Evolutionary conservation across 2,329 filamentous ascomycete genomes (phyloP).

Genomic region (Monosporascus sp.): DNA sequence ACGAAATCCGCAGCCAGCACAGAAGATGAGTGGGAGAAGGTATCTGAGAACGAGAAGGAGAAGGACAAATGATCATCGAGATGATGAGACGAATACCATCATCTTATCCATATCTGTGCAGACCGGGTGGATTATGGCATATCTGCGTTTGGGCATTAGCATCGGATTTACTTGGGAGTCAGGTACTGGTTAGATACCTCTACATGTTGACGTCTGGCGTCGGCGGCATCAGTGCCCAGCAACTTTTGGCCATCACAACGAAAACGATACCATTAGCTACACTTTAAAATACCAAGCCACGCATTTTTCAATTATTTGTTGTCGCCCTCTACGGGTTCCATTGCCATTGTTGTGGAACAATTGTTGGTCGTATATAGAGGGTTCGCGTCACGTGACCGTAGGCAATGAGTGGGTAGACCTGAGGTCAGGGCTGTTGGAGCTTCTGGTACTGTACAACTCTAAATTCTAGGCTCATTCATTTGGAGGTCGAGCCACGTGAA

Average conservation of each 20-base stretch:
- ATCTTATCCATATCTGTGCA: background rate
- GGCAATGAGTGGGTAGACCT: too few species aligned
- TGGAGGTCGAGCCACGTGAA: too few species aligned
- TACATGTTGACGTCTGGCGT: background rate
- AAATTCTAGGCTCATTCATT: too few species aligned
- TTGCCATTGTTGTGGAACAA: too few species aligned
- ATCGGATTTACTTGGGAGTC: background rate
- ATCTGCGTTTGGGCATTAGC: background rate
- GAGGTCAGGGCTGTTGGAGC: too few species aligned
- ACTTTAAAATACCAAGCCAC: background rate
- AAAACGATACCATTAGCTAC: background rate
- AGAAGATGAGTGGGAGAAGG: constrained; percentile 97
- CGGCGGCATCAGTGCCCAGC: background rate
- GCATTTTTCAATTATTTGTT: too few species aligned
- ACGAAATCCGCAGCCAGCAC: constrained; percentile 63
- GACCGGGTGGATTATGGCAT: background rate
- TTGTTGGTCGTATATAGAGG: too few species aligned
- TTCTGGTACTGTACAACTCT: too few species aligned
- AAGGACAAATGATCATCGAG: constrained; percentile 42
- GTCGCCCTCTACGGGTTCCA: too few species aligned
- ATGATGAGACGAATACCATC: background rate
- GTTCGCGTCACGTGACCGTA: too few species aligned
- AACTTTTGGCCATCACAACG: background rate
- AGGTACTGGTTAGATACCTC: background rate
- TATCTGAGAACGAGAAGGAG: constrained; percentile 65